Conservation (phyloP, 1,139 yeast species). For the Taiozyma sp. region DNA sequence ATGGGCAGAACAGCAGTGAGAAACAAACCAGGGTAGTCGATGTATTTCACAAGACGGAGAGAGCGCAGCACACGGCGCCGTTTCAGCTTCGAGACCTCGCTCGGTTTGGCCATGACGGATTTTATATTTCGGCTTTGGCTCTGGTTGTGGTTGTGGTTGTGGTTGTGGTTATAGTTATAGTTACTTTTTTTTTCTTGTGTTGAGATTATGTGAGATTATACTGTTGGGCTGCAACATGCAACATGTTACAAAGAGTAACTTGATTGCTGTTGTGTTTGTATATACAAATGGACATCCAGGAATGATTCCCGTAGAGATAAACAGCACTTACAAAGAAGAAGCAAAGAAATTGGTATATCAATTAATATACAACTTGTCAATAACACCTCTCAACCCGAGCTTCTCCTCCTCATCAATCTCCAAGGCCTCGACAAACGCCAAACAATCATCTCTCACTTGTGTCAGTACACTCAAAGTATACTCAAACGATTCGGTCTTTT, state of each 20-base stretch:
- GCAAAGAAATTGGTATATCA: neutral
- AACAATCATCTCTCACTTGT: constrained; percentile 15
- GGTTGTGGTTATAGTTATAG: neutral
- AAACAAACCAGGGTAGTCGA: neutral
- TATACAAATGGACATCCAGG: too few species aligned
- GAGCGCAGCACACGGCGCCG: neutral
- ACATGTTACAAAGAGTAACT: too few species aligned
- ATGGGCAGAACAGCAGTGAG: constrained; percentile 21
- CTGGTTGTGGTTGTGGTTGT: too few species aligned
- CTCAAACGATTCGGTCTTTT: constrained; percentile 38
- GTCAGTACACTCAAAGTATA: constrained; percentile 28
- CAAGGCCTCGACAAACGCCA: constrained; percentile 11
- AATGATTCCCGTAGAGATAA: too few species aligned
- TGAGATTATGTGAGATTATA: too few species aligned
- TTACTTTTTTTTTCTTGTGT: too few species aligned
- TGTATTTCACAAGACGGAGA: neutral
- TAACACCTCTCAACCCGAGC: neutral
- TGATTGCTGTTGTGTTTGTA: too few species aligned
- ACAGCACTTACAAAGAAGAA: too few species aligned
- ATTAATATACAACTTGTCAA: neutral
- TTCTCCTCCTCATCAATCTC: constrained; percentile 2
- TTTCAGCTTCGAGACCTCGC: neutral
- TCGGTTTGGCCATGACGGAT: neutral
- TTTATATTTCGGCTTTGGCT: too few species aligned
- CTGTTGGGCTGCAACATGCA: too few species aligned